Percentiles rank a stretch among this genome's conserved stretches.
Evolutionary conservation across 768 basidiomycete genomes (phyloP).

Genomic region (Rhodotorula graminis): DNA sequence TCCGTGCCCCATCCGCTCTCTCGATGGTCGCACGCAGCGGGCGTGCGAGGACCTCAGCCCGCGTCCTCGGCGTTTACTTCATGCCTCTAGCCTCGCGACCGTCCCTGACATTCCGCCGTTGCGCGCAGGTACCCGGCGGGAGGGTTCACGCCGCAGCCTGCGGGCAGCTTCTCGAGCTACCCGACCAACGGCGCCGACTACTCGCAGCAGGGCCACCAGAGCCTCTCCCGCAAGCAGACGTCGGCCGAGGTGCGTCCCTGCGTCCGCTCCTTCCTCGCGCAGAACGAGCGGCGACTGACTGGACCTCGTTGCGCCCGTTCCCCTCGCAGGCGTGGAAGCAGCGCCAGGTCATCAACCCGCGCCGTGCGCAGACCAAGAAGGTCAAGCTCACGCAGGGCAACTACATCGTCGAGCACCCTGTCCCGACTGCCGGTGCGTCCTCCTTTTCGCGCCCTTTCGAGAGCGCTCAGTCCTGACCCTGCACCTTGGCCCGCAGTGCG

Average conservation of each 20-base stretch:
- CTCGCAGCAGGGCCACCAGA: not conserved
- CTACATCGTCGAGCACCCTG: constrained; percentile 41
- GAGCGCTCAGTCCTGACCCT: not conserved
- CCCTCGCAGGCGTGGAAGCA: constrained; percentile 37
- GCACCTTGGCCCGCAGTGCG: constrained; percentile 16
- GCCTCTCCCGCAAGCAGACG: constrained; percentile 24
- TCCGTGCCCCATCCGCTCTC: too few relatives aligned
- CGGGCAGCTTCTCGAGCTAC: constrained; percentile 17
- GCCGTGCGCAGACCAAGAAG: constrained; percentile 60
- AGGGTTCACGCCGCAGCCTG: constrained; percentile 13
- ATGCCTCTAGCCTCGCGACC: too few relatives aligned
- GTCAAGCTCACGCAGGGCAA: constrained; percentile 74
- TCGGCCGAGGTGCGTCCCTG: constrained; percentile 22
- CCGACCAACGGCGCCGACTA: not conserved
- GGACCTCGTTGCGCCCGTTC: too few relatives aligned
- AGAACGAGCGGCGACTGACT: too few relatives aligned
- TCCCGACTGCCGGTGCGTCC: constrained; percentile 36
- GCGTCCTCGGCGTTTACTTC: not conserved
- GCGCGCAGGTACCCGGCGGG: constrained; percentile 11
- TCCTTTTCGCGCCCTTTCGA: not conserved
- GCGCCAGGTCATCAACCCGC: constrained; percentile 40
- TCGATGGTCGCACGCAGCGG: not conserved
- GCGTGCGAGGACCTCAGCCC: too few relatives aligned
- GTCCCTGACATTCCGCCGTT: too few relatives aligned
- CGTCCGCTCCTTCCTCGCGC: not conserved